These are phyloP conservation scores for Boletus rubescentipes DNA, from an alignment of 768 basidiomycete genomes.

Conservation along the genomic window DNA sequence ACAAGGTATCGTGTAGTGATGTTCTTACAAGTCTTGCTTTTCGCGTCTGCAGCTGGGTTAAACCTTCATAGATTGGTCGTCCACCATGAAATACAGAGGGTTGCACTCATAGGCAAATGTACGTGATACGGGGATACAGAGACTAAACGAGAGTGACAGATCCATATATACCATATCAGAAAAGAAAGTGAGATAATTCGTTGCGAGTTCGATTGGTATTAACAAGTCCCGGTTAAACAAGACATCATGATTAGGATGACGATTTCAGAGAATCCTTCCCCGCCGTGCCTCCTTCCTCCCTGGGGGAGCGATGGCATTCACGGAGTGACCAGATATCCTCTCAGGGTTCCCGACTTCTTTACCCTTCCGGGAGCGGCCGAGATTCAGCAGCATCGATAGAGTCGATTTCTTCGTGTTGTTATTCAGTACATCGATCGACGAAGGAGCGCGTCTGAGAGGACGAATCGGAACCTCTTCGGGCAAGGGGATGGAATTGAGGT, in stretches of 20 bases:
- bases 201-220: neutral
- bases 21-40: too few relatives aligned
- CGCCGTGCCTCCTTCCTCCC: neutral
- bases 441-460: slow-evolving; percentile 7
- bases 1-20: too few relatives aligned
- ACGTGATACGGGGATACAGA: too few relatives aligned
- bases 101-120: too few relatives aligned
- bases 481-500: too few relatives aligned
- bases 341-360: neutral
- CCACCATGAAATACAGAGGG: too few relatives aligned
- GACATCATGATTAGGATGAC: neutral
- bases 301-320: slow-evolving; percentile 5
- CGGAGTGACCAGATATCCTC: slow-evolving; percentile 14
- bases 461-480: neutral
- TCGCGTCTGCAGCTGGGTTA: too few relatives aligned
- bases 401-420: slow-evolving; percentile 5
- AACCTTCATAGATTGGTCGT: too few relatives aligned
- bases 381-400: slow-evolving; percentile 8
- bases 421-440: slow-evolving; percentile 7
- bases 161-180: too few relatives aligned
- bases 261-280: neutral
- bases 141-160: too few relatives aligned
- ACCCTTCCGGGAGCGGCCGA: slow-evolving; percentile 1
- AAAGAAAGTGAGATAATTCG: neutral
- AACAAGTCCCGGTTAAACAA: neutral